Base-by-base conservation (phyloP, 495 filamentous ascomycete species). In the Podospora tetraspora region DNA sequence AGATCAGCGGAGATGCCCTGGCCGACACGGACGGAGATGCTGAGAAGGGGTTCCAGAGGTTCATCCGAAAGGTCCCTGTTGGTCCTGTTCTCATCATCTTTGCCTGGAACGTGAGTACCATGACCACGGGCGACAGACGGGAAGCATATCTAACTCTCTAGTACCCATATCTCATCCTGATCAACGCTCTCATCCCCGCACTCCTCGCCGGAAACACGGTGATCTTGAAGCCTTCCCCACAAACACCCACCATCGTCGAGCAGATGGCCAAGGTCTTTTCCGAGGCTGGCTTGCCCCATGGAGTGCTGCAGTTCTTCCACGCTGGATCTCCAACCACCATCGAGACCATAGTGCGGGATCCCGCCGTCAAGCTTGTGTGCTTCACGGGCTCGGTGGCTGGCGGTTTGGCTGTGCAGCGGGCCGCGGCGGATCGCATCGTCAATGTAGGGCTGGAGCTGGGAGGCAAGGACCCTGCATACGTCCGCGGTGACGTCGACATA, bases 311-410 rank as follows among this genome's bases (percentile, higher is more conserved):
- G 77, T 94, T 90, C 70, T 91, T 96, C 78, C 94, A 97, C 80
- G 90, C 88, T 71, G 94, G 94, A 10, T 91, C 91, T 57, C 83
- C 87, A 22, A 74, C 79, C 34, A 83, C 86, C 52, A 86, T 97
- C 65, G 90, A 94, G 76, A 81, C 85, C 1, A 78, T 97, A 23
- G 84, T 94, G 34, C 81, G 87, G n/a, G 85, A 90, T 59, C 90
- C 92, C 0, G 84, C 88, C 66, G 84, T 97, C 66, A 81, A 87
- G 37, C 82, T 92, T 12, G 85, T 97, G 57, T 94, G 92, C 79
- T 97, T 97, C 76, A 97, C 94, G 2, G 94, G 94, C n/a, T 97
- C 94, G 5, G 91, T 96, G 2, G 89, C 89, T 27, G 92, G 92
- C 57, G 94, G 94, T 10, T 80, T 97, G 57, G 85, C 89, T 1